Conservation (phyloP, 768 basidiomycete species). For the Vararia minispora region DNA sequence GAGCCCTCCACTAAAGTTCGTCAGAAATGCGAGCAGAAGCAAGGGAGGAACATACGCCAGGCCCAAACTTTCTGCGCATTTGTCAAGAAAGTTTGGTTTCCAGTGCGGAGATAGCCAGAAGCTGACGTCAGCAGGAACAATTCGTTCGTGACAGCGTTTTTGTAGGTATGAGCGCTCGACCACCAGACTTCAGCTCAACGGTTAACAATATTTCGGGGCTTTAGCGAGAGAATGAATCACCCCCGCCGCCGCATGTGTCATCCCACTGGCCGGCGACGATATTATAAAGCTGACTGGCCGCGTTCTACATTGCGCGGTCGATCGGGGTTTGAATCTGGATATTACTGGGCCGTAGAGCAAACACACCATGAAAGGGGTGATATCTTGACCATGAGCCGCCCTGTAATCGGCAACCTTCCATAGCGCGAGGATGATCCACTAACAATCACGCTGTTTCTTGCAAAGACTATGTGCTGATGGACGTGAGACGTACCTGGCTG, state of each 20-base stretch:
- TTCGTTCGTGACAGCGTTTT: constrained; percentile 53
- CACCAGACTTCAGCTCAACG: constrained; percentile 35
- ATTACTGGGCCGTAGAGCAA: neutral
- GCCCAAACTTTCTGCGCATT: constrained; percentile 36
- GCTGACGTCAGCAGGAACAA: constrained; percentile 43
- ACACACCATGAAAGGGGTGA: constrained; percentile 14
- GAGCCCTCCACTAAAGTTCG: constrained; percentile 25
- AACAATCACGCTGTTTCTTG: neutral
- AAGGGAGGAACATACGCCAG: constrained; percentile 17
- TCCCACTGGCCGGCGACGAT: constrained; percentile 43
- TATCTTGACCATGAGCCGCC: constrained; percentile 23
- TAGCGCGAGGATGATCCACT: constrained; percentile 48
- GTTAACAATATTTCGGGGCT: neutral
- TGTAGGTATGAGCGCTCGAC: constrained; percentile 43
- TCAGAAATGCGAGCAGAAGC: neutral
- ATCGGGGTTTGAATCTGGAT: no score
- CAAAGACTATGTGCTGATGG: neutral
- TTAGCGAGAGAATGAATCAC: constrained; percentile 17
- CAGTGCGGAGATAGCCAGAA: constrained; percentile 29
- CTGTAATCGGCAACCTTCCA: constrained; percentile 52
- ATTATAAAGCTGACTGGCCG: constrained; percentile 37
- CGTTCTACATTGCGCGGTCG: constrained; percentile 24
- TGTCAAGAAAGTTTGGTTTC: constrained; percentile 29
- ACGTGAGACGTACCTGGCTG: constrained; percentile 27
- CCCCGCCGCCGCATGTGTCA: constrained; percentile 36